Evolutionary conservation across 2,329 filamentous ascomycete species (phyloP).

Genomic region (Aspergillus nomiae): DNA sequence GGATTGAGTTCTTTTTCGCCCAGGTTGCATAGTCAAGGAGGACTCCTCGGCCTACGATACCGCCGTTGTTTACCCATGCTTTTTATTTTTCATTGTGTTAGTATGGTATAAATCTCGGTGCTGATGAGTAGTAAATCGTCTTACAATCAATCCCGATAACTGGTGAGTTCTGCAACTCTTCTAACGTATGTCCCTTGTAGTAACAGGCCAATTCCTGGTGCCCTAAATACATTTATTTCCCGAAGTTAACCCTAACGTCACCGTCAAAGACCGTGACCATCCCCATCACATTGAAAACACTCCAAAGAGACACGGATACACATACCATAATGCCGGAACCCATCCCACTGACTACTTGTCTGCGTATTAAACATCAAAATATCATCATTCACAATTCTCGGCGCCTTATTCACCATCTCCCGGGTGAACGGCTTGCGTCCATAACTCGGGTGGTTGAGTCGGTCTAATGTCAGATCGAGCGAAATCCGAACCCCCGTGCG

Average conservation of each 20-base stretch:
- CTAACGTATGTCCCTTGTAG: slow-evolving; percentile 45
- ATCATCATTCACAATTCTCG: slow-evolving; percentile 62
- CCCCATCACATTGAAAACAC: slow-evolving; percentile 5
- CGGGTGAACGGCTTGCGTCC: slow-evolving; percentile 58
- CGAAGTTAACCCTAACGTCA: not conserved
- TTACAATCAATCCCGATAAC: slow-evolving; percentile 46
- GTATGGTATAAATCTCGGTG: not conserved
- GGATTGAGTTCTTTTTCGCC: slow-evolving; percentile 41
- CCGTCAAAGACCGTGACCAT: not conserved
- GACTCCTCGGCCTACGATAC: slow-evolving; percentile 51
- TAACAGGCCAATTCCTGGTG: slow-evolving; percentile 46
- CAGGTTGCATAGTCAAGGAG: slow-evolving; percentile 50
- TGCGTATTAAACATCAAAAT: slow-evolving; percentile 62
- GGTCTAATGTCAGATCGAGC: slow-evolving; percentile 62
- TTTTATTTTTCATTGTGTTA: not conserved
- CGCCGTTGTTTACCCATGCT: slow-evolving; percentile 42
- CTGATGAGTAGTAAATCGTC: not conserved
- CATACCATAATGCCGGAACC: slow-evolving; percentile 40
- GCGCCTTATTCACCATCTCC: slow-evolving; percentile 54
- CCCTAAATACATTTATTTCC: slow-evolving; percentile 22
- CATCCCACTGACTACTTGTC: slow-evolving; percentile 57
- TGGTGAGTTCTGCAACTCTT: slow-evolving; percentile 38
- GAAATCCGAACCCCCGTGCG: slow-evolving; percentile 48
- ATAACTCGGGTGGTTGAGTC: slow-evolving; percentile 57
- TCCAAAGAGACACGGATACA: not conserved